Evolutionary conservation across 2,329 filamentous ascomycete genomes (phyloP).

Genomic region (Fusarium floridanum): DNA sequence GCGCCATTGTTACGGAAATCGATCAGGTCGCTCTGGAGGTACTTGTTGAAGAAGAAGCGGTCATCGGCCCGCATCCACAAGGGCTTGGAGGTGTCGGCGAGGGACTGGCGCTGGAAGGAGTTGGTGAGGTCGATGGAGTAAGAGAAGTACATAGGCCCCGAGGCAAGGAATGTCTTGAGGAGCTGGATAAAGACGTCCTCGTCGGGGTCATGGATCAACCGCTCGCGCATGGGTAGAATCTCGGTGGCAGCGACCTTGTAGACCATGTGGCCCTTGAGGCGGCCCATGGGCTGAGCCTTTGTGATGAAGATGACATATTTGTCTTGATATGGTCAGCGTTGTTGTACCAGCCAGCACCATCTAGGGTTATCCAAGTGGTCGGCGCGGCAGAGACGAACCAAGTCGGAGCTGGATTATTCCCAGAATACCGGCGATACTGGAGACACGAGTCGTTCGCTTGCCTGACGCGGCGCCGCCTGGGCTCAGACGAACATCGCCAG

Average conservation of each 20-base stretch:
- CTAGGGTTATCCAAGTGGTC: conserved; percentile 18
- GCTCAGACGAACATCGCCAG: conserved; percentile 87
- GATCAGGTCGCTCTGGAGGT: conserved; percentile 91
- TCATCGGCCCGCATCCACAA: conserved; percentile 95
- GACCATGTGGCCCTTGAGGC: conserved; percentile 94
- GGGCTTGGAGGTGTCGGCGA: conserved; percentile 77
- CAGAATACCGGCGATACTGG: conserved; percentile 94
- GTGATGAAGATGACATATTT: conserved; percentile 98
- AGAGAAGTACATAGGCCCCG: conserved; percentile 95
- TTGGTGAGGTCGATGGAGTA: conserved; percentile 98
- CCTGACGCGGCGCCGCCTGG: conserved; percentile 81
- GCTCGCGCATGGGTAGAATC: conserved; percentile 92
- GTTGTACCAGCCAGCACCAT: conserved; percentile 21
- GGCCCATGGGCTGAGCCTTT: conserved; percentile 90
- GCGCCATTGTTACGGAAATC: conserved; percentile 79
- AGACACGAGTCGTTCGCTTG: conserved; percentile 80
- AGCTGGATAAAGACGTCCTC: conserved; percentile 91
- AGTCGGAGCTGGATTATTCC: conserved; percentile 94
- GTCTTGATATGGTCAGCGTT: conserved; percentile 62
- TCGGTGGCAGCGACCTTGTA: conserved; percentile 94
- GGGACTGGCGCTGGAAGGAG: conserved; percentile 92
- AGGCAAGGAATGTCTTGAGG: conserved; percentile 84
- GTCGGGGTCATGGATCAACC: conserved; percentile 89
- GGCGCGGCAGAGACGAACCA: conserved; percentile 67
- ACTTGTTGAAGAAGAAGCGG: conserved; percentile 98